Base-by-base conservation (phyloP, 2,329 filamentous ascomycete genomes). In the Colletotrichum costaricense region DNA sequence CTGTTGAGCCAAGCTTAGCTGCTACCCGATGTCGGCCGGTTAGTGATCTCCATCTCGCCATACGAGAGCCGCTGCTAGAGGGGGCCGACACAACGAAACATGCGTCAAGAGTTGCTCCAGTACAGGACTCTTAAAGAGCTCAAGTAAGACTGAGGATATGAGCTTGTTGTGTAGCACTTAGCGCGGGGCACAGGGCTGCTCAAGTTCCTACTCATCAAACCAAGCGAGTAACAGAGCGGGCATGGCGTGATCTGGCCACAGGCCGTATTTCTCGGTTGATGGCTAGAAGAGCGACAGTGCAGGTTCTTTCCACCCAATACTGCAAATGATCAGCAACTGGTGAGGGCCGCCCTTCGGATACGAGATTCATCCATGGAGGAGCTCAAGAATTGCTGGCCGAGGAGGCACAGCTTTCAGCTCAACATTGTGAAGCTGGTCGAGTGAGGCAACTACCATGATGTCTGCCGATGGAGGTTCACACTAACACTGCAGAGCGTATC, bases 291-390 rank as follows among this genome's bases (percentile, higher is more conserved):
- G 16, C 22, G 7, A 38, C 16, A 57, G 52, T 22, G 22, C 19
- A 66, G 6, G 16, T 35, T 56, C 5, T 22, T 42, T 9, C 22
- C 22, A 8, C 16, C 30, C 4, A 30, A 58, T 30, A 49, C 35
- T 58, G 54, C 63, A 46, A 66, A 19, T 65, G 63, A 42, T 55
- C 30, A 30, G 63, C 49, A n/a, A 35, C n/a, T 16, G 26, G 38
- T 16, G 26, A n/a, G 35, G 19, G 14, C 16, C 12, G 11, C 30
- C 16, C 9, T 9, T 28, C 8, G 11, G 28, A 49, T 35, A 19
- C 28, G 46, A 52, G 28, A 24, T 6, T 2, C 7, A 26, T 38
- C 28, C 19, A 11, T 16, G 60, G 5, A 54, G 24, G n/a, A 35
- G 24, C 60, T 54, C 26, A 19, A 35, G 46, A 54, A 5, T 7